Evolutionary conservation across 805 yeast genomes (phyloP), one percentile per base, ranked within the genome.

Genomic region (Saturnispora galanensis): DNA sequence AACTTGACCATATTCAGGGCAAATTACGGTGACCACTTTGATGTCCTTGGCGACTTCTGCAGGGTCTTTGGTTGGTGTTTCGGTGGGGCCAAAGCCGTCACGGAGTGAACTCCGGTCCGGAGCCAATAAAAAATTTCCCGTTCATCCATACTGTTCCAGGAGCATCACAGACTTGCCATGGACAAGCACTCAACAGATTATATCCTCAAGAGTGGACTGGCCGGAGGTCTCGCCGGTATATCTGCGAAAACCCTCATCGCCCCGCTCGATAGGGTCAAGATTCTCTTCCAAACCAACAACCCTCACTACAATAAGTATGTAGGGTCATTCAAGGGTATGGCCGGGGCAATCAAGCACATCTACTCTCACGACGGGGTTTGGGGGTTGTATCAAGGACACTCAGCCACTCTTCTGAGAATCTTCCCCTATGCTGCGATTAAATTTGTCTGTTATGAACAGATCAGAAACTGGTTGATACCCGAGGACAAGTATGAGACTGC

Each of bases 341-440:
- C 78, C 49, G 66, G 69, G 39, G 97, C 98, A 0, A 82, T 82
- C 0, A 65, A 65, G 31, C 72, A 76, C 46, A 89, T 93, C 21
- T 77, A 77, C 65, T 45, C 53, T 7, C 69, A 66, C 41, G 93
- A 87, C 60, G 97, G 97, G 13, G 39, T 79, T 1, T 50, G 66
- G 36, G 98, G 98, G 1, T 74, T 93, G 44, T 90, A 79, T 60
- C 96, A 90, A 56, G 98, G 98, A 35, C 98, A 93, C 61, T 85
- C 95, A 4, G 96, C 94, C 1, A 93, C 98, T 0, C 66, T 93
- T 41, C 62, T 89, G 36, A 71, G 98, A 50, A 86, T 93, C 3
- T 90, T 93, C 61, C 98, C 98, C 1, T 93, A 93, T 61, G 97
- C 98, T 4, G 96, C 96, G 10, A 84, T 93, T 56, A 93, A 93